Base-by-base conservation (phyloP, 768 basidiomycete genomes). In the Suillus alpinus region DNA sequence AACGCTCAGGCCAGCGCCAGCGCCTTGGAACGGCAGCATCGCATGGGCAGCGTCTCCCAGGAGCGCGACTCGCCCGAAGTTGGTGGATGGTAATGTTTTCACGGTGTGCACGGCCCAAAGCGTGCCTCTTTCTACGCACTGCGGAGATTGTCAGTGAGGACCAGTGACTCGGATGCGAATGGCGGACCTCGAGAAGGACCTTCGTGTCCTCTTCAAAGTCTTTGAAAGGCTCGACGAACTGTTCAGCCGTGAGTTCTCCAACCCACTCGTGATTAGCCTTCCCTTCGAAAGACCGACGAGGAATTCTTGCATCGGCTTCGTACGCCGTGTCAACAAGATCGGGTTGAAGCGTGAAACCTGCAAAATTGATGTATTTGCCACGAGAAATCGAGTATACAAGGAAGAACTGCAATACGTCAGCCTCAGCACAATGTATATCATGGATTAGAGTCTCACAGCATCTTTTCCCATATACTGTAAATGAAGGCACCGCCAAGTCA, bases 31-130 rank as follows among this genome's bases (percentile, higher is more conserved):
- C 12, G 79, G 80, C 56, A 75, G 62, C 78, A 80, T 79, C 1
- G 71, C 74, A 40, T 76, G 74, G 20, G 77, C 77, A 66, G 80
- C 77, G 62, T 81, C 79, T 0, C 80, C 79, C 8, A 81, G 51
- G 14, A 81, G 60, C 67, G 74, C 77, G 74, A 87, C 85, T 10
- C 80, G 72, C 18, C 82, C 84, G n/a, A 77, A 77, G 2, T 81
- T 78, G 57, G 80, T 83, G 8, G 83, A 75, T 0, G 75, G 74
- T 23, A 91, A 69, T 6, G 85, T 81, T 56, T 76, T 77, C 2
- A 85, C 74, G 4, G 77, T 80, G 66, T 89, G 84, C 34, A 91
- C 80, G 0, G 85, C 86, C 89, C 89, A 91, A 40, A 83, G 74
- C 26, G 78, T 71, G 2, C 83, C 78, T 50, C 74, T 77, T 4